Evolutionary conservation across 352 stramenopile species (phyloP).

Genomic region (Phytopythium helicoides): DNA sequence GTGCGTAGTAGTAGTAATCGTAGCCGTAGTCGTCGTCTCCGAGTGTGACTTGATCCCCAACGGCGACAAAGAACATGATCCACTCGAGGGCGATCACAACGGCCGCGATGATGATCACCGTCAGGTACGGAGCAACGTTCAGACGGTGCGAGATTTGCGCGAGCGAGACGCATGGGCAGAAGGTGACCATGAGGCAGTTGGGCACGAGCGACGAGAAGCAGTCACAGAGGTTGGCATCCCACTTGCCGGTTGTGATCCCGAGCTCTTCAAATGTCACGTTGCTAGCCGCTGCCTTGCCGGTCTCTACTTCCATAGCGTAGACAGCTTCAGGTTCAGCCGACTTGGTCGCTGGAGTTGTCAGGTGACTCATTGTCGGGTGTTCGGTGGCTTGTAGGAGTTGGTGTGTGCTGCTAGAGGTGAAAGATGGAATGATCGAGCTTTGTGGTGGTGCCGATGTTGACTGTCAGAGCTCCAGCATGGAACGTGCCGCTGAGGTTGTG

Average conservation of each 20-base stretch:
- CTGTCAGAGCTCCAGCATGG: too few species aligned
- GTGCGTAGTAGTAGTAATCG: conserved; percentile 7
- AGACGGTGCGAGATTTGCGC: conserved; percentile 32
- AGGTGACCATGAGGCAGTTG: conserved; percentile 36
- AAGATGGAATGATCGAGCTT: too few species aligned
- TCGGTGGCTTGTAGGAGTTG: too few species aligned
- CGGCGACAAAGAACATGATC: conserved; percentile 4
- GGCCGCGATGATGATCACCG: background rate
- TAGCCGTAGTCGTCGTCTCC: background rate
- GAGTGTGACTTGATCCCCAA: background rate
- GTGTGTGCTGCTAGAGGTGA: too few species aligned
- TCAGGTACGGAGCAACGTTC: conserved; percentile 9
- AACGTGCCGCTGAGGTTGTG: too few species aligned
- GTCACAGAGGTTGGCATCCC: conserved; percentile 24
- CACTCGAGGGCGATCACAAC: conserved; percentile 1
- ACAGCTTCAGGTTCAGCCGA: conserved; percentile 1
- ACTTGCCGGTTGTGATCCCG: conserved; percentile 9
- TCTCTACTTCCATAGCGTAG: conserved; percentile 6
- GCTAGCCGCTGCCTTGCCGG: background rate
- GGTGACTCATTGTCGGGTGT: background rate
- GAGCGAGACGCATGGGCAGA: conserved; percentile 35
- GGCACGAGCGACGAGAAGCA: conserved; percentile 37
- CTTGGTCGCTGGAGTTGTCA: background rate
- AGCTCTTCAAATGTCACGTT: background rate
- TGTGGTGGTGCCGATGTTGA: too few species aligned